Evolutionary conservation across 129 eudicot genomes (phyloP), one percentile per base, ranked within the genome.

Genomic region (Heracleum sosnowskyi): DNA sequence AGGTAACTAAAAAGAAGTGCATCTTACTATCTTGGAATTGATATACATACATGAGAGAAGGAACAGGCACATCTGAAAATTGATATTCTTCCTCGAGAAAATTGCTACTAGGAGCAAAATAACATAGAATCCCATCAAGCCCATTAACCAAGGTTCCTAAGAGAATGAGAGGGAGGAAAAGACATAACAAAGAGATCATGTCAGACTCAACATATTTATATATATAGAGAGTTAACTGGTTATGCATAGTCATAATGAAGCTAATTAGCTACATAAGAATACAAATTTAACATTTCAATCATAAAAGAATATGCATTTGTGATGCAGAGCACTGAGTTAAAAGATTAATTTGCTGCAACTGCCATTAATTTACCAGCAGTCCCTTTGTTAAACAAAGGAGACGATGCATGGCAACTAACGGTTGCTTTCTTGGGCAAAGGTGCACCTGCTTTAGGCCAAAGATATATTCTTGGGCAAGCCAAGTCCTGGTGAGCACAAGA

Each of bases 81-180:
- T 95, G 87, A 95, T 82, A 78, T 91, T 86, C 85, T 85, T 90
- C 91, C 98, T 84, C 63, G 97, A 87, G 64, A 88, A 26, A 74
- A 95, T 11, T 37, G 86, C 83, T 74, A 84, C 79, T 75, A 95
- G 83, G 46, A 95, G 89, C 80, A 83, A 81, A 68, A 88, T 45
- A 57, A 83, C 86, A 71, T 95, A 89, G 85, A 95, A 91, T 73
- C 84, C 71, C 86, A 95, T 66, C 79, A 95, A 86, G 70, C 91
- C 70, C 86, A 91, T 80, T 79, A 95, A 85, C 97, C 96, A 95
- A 75, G 94, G 97, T 77, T 95, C 98, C 98, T 95, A 89, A 81
- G 46, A 40, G 47, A 76, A 33, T 64, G 70, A 18, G 37, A 64
- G 20, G 70, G 70, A 29, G 37, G 37, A 5, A 64, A 29, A 64